phyloP scores from a whole-genome alignment of 2,329 filamentous ascomycete genomes.

The Colletotrichum graminicola region DNA sequence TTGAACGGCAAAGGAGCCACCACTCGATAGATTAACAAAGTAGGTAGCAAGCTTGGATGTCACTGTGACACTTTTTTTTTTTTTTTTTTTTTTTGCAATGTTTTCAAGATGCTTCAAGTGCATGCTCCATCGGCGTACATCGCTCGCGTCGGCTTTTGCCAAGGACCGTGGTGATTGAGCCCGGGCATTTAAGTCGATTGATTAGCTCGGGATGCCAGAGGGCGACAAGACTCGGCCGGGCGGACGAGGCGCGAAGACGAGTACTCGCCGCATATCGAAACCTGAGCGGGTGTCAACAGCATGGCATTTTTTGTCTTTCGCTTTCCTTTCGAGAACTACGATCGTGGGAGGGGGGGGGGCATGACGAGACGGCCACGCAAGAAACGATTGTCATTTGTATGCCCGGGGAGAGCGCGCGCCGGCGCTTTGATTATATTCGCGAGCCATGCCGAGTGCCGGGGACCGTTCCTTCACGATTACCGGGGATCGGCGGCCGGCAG shows the following conservation, averaged over 20 bases:
- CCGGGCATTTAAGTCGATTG: not conserved
- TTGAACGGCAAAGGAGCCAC: not conserved
- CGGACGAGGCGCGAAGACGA: not conserved
- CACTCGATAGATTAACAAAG: not conserved
- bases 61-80: not conserved
- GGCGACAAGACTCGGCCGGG: too few relatives aligned
- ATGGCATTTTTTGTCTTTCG: not conserved
- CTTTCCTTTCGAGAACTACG: not conserved
- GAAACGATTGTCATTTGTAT: not conserved
- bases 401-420: too few relatives aligned
- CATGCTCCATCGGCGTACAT: not conserved
- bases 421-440: not conserved
- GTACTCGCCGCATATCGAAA: not conserved
- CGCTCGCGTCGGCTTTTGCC: not conserved
- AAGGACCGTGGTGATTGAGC: not conserved
- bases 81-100: not conserved
- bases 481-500: slow-evolving; percentile 32
- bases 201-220: not conserved
- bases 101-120: not conserved
- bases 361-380: not conserved
- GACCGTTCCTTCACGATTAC: not conserved
- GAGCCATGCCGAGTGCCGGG: not conserved
- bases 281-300: not conserved
- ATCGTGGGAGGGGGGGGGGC: not conserved
- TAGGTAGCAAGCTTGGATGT: not conserved